Conservation (phyloP, 202 grass and related monocot genomes). For the Zizania palustris region DNA sequence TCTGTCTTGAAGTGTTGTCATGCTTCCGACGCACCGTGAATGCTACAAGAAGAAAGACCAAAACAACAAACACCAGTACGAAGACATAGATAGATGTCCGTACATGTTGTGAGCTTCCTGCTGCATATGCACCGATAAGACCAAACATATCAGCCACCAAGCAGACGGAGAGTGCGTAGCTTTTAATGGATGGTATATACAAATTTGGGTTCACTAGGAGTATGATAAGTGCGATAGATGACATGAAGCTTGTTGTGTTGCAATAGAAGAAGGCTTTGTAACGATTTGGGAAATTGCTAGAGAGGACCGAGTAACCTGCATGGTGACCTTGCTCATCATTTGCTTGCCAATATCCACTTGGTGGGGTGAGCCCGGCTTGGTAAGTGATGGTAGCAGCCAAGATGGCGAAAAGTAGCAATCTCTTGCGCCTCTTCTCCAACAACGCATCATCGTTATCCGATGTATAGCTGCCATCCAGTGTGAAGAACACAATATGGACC, state of each 20-base stretch:
- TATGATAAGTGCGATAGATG: slow-evolving; percentile 38
- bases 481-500: background rate
- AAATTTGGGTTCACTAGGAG: slow-evolving; percentile 21
- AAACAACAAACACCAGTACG: too few relatives aligned
- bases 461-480: background rate
- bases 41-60: too few relatives aligned
- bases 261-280: slow-evolving; percentile 38
- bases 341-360: slow-evolving; percentile 28
- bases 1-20: too few relatives aligned
- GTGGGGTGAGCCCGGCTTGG: slow-evolving; percentile 37
- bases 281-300: background rate
- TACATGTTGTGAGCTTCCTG: too few relatives aligned
- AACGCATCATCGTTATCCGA: background rate
- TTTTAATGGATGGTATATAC: too few relatives aligned
- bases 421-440: background rate
- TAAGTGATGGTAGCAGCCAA: slow-evolving; percentile 34
- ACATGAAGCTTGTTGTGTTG: slow-evolving; percentile 26
- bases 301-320: slow-evolving; percentile 14
- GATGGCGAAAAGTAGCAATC: slow-evolving; percentile 26
- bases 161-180: too few relatives aligned
- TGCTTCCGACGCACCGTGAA: too few relatives aligned
- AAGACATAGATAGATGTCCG: too few relatives aligned
- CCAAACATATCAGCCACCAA: too few relatives aligned
- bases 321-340: background rate
- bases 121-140: too few relatives aligned